A percentile compares a stretch with the other conserved stretches of the same genome.
These are phyloP conservation scores for Tricholoma saponaceum DNA, from an alignment of 768 basidiomycete genomes.

Conservation along the genomic window DNA sequence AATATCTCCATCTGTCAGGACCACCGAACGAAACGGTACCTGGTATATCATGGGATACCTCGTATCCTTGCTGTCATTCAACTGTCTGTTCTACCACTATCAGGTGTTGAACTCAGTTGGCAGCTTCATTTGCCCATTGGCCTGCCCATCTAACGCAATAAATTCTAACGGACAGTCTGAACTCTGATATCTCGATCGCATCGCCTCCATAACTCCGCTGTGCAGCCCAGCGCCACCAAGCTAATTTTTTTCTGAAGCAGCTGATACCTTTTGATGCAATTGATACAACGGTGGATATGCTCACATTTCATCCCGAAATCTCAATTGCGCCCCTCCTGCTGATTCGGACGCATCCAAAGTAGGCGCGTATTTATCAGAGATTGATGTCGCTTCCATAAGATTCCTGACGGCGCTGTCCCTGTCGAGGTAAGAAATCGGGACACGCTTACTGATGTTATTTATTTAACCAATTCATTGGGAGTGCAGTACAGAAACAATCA, in stretches of 20 bases:
- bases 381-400: no score
- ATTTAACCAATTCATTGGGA: no score
- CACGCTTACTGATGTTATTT: no score
- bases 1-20: neutral
- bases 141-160: neutral
- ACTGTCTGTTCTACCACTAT: neutral
- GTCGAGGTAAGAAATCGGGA: no score
- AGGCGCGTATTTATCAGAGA: no score
- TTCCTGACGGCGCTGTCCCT: no score
- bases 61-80: neutral
- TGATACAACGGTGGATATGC: no score
- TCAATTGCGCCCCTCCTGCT: neutral
- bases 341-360: neutral
- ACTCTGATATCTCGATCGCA: neutral
- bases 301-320: neutral
- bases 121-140: neutral
- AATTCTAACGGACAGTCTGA: neutral
- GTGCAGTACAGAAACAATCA: no score
- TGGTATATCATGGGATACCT: neutral
- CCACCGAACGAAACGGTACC: neutral
- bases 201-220: neutral
- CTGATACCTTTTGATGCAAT: neutral
- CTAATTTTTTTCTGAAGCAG: neutral
- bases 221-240: neutral
- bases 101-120: neutral